phyloP scores from a whole-genome alignment of 208 protist species.

The Kentomonas sorsogonicus region DNA sequence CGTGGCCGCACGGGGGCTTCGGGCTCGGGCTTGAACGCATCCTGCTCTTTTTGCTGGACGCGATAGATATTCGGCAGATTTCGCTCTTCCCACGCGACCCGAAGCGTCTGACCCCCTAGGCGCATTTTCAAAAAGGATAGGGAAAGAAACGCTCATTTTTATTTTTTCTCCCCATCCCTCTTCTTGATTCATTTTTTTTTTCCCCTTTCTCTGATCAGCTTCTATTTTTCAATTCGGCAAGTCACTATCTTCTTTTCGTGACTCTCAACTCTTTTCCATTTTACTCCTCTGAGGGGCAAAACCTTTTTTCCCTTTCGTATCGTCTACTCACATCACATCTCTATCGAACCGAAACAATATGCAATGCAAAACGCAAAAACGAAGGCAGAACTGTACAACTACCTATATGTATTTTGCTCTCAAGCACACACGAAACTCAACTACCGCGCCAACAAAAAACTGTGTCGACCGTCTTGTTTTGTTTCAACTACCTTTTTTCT shows the following conservation, averaged over 20 bases:
- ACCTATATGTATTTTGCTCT: too few species aligned
- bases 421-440: too few species aligned
- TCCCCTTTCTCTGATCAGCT: too few species aligned
- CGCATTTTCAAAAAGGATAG: neutral
- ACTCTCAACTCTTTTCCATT: neutral
- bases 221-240: too few species aligned
- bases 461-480: too few species aligned
- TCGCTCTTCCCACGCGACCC: constrained; percentile 99
- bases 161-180: neutral
- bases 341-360: too few species aligned
- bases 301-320: neutral
- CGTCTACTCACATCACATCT: too few species aligned
- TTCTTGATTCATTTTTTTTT: too few species aligned
- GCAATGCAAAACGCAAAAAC: too few species aligned
- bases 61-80: constrained; percentile 96
- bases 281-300: neutral
- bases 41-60: constrained; percentile 94
- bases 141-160: neutral
- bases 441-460: too few species aligned
- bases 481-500: constrained; percentile 1
- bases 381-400: too few species aligned
- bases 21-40: constrained; percentile 98
- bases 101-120: constrained; percentile 90
- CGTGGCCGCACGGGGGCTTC: constrained; percentile 96
- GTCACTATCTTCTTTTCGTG: too few species aligned